A percentile compares a stretch with the other conserved stretches of the same genome.
Evolutionary conservation across 441 rosid genomes (phyloP).

Genomic region (Corymbia citriodora): DNA sequence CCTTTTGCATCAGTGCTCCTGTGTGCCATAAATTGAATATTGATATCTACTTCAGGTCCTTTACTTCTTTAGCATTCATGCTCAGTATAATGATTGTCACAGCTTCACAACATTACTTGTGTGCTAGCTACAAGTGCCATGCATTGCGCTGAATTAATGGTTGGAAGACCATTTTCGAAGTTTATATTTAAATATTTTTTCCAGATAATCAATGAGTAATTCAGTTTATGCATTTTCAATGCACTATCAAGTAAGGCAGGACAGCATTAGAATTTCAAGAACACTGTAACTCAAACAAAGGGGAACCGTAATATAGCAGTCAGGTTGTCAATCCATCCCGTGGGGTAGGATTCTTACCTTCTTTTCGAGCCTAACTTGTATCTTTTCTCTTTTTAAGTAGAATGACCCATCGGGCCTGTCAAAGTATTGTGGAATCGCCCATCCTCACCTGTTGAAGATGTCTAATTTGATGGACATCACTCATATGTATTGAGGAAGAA

Average conservation of each 20-base stretch:
- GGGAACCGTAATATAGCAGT: background rate
- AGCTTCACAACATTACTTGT: background rate
- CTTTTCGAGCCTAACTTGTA: background rate
- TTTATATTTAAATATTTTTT: background rate
- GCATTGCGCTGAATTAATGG: background rate
- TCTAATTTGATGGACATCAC: background rate
- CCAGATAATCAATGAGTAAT: background rate
- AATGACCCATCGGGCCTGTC: background rate
- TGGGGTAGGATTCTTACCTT: background rate
- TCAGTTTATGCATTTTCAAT: background rate
- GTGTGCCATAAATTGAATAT: background rate
- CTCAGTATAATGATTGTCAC: background rate
- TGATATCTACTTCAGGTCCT: background rate
- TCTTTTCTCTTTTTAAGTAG: background rate
- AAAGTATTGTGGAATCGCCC: background rate
- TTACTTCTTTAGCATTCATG: background rate
- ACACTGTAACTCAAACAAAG: background rate
- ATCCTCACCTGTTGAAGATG: background rate
- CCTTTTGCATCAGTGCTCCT: background rate
- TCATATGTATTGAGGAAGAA: background rate
- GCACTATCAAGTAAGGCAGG: background rate
- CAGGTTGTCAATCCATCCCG: background rate
- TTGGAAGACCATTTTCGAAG: background rate
- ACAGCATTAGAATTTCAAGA: background rate
- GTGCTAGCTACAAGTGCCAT: background rate